Evolutionary conservation across 2,329 filamentous ascomycete genomes (phyloP).

Genomic region (Aspergillus fijiensis): DNA sequence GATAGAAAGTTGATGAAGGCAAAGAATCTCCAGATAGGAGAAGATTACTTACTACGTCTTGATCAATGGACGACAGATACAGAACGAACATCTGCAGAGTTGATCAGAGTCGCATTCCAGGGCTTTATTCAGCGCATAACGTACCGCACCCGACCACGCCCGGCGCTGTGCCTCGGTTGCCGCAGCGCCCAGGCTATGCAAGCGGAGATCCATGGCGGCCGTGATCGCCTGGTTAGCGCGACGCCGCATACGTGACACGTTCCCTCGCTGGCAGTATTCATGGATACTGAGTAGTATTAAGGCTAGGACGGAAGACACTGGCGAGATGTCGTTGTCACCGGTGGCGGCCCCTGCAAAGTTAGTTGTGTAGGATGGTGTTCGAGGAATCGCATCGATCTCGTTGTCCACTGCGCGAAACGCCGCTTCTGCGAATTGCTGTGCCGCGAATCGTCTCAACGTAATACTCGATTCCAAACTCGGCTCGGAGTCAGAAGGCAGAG

Average conservation of each 20-base stretch:
- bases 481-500: constrained; percentile 6
- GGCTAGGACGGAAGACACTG: constrained; percentile 17
- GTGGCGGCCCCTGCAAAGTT: constrained; percentile 15
- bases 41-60: too few species aligned
- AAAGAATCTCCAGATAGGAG: too few species aligned
- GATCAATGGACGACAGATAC: too few species aligned
- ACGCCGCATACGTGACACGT: constrained; percentile 23
- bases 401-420: background rate
- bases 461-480: constrained; percentile 8
- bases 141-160: constrained; percentile 28
- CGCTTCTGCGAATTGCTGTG: constrained; percentile 15
- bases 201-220: constrained; percentile 26
- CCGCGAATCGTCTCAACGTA: constrained; percentile 18
- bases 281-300: constrained; percentile 22
- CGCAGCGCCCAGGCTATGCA: constrained; percentile 14
- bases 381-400: background rate
- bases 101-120: too few species aligned
- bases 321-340: too few species aligned
- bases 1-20: constrained; percentile 17
- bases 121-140: constrained; percentile 7
- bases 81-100: too few species aligned
- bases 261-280: constrained; percentile 27
- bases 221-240: constrained; percentile 27
- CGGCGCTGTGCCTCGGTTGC: constrained; percentile 21
- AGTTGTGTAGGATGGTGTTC: constrained; percentile 10